These are phyloP conservation scores for Pterocarpus santalinus DNA, from an alignment of 306 rosid species.

Conservation along the genomic window DNA sequence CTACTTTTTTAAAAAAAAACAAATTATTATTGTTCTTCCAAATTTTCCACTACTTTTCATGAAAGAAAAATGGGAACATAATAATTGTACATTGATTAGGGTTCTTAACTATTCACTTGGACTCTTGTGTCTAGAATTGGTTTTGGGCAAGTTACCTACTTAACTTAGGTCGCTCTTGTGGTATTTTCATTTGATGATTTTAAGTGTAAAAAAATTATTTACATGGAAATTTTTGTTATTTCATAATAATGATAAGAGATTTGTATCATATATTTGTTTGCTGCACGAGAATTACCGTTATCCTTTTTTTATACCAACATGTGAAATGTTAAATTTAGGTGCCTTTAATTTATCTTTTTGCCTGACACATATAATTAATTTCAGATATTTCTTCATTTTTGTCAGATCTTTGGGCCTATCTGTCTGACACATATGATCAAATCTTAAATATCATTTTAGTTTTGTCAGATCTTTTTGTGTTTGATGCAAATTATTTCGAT, in stretches of 20 bases:
- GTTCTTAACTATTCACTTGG: not conserved
- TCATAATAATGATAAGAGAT: not conserved
- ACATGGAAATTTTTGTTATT: not conserved
- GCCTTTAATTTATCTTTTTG: not conserved
- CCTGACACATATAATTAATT: not conserved
- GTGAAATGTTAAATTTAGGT: fast-evolving
- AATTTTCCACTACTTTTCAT: not conserved
- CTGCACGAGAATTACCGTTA: not conserved
- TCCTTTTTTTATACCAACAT: not conserved
- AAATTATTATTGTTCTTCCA: not conserved
- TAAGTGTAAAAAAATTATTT: not conserved
- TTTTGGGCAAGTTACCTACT: not conserved
- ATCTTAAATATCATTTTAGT: not conserved
- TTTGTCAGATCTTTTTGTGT: not conserved
- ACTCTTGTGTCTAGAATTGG: not conserved
- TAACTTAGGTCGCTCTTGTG: not conserved
- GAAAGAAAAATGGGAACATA: not conserved
- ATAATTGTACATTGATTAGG: not conserved
- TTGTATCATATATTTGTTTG: no score
- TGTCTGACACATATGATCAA: not conserved
- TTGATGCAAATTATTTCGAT: not conserved
- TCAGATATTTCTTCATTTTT: not conserved
- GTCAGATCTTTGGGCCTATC: not conserved
- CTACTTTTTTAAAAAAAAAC: no score
- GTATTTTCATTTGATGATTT: not conserved